phyloP scores from a whole-genome alignment of 805 yeast genomes.

The Yamadazyma philogaea region DNA sequence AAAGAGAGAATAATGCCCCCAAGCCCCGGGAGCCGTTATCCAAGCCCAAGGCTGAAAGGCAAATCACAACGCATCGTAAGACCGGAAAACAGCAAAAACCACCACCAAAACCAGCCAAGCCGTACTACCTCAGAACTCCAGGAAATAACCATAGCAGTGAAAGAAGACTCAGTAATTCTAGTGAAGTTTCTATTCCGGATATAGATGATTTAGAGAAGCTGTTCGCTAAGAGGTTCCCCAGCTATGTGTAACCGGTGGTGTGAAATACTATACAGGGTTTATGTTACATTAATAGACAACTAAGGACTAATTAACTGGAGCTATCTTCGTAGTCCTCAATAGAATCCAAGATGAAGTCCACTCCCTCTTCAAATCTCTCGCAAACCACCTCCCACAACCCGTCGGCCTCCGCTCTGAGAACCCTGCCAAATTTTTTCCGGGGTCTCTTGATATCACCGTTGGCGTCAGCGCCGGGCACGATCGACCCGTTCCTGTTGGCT shows the following conservation, averaged over 20 bases:
- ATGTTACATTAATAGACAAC: slow-evolving; percentile 7
- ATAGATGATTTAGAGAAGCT: slow-evolving; percentile 57
- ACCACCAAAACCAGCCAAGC: slow-evolving; percentile 68
- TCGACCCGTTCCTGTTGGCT: slow-evolving; percentile 18
- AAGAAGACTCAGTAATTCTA: slow-evolving; percentile 31
- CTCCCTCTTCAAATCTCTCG: slow-evolving; percentile 81
- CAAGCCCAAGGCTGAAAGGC: slow-evolving; percentile 4
- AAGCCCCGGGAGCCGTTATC: too few species aligned
- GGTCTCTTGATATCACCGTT: slow-evolving; percentile 57
- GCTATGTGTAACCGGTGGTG: slow-evolving; percentile 41
- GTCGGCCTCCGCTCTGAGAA: slow-evolving; percentile 67
- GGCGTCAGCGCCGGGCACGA: slow-evolving; percentile 11
- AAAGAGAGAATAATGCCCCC: too few species aligned
- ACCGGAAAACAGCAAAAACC: too few species aligned
- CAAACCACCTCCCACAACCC: slow-evolving; percentile 73
- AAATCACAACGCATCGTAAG: too few species aligned
- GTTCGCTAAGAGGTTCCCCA: slow-evolving; percentile 59
- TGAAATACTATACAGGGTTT: not conserved
- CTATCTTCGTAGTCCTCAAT: slow-evolving; percentile 47
- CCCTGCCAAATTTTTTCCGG: slow-evolving; percentile 88
- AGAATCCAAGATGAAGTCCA: slow-evolving; percentile 78
- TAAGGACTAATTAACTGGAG: slow-evolving; percentile 4
- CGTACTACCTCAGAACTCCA: slow-evolving; percentile 47
- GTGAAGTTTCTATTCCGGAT: slow-evolving; percentile 48
- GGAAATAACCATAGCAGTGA: slow-evolving; percentile 13